Evolutionary conservation across 2,329 filamentous ascomycete genomes (phyloP), one percentile per base, ranked within the genome.

Genomic region (Colletotrichum eleusines): DNA sequence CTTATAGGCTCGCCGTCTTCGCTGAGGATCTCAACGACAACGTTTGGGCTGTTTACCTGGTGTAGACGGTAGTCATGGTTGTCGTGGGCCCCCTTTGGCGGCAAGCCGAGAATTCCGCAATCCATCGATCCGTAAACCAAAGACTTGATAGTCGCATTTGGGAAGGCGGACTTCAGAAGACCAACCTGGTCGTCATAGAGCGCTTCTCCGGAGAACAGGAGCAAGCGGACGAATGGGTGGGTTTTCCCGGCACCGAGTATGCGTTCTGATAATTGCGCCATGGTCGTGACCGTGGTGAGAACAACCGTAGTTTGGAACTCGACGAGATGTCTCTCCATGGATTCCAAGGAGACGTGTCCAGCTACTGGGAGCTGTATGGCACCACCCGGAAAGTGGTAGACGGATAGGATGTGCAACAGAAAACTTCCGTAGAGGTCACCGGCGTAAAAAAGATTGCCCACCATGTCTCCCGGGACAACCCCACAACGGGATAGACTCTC

Each of bases 51-150:
- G 64, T 68, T 71, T 53, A 68, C 64, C 42, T 71, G 58, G 53
- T 71, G 68, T 14, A 71, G 42, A 3, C 68, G 44, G 28, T 64
- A 58, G 14, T 71, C 64, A 8, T 48, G 51, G 31, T 48, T 48
- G 46, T 68, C 68, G 31, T 71, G 58, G n/a, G 55, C 68, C 12
- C 23, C 44, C 23, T 46, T 59, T 5, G 68, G 68, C n/a, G 68
- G 68, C 9, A 71, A 20, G 16, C 68, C 68, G 23, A 71, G 68
- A 23, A 71, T 40, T 6, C 68, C 68, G 46, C 64, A 63, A 44
- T 71, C 68, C 64, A 71, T 71, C 8, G 68, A 71, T 6, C 68
- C 68, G 51, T 71, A 71, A n/a, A 71, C 64, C 0, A 71, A 44
- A 1, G 64, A 71, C 16, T 58, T 46, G 14, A 71, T 48, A 2